phyloP scores from a whole-genome alignment of 2,329 filamentous ascomycete species.

The Colletotrichum chlorophyti region DNA sequence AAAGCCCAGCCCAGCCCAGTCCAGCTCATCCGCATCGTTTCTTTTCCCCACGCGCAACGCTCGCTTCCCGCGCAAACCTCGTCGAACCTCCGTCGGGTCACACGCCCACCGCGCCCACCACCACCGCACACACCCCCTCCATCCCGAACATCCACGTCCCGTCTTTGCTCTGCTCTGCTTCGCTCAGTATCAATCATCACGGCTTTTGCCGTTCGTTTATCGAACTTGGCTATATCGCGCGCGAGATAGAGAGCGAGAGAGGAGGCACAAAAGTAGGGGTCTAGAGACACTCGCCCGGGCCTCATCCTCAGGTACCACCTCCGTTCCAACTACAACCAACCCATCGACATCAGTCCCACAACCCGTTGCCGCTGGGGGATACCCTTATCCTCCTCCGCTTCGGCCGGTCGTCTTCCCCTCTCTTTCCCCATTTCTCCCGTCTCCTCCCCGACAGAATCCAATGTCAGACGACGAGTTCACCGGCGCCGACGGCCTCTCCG shows the following conservation, averaged over 20 bases:
- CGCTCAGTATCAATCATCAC: constrained; percentile 12
- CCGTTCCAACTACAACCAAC: not conserved
- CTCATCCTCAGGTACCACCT: not conserved
- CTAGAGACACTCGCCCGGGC: constrained; percentile 15
- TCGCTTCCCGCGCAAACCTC: constrained; percentile 26
- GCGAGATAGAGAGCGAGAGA: too few species aligned
- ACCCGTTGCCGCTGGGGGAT: not conserved
- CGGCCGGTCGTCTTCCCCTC: not conserved
- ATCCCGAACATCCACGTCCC: constrained; percentile 9
- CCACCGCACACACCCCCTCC: constrained; percentile 15
- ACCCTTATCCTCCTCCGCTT: constrained; percentile 4
- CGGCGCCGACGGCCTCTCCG: constrained; percentile 23
- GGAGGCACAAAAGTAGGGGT: constrained; percentile 17
- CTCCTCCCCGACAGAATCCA: constrained; percentile 6
- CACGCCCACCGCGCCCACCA: constrained; percentile 1
- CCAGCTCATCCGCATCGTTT: not conserved
- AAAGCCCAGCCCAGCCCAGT: not conserved
- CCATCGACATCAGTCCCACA: not conserved
- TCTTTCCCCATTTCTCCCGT: constrained; percentile 25
- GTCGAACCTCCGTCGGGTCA: constrained; percentile 10
- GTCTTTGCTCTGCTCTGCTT: not conserved
- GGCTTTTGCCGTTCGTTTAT: constrained; percentile 4
- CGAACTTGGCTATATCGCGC: constrained; percentile 16
- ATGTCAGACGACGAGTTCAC: constrained; percentile 49
- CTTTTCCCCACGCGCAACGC: constrained; percentile 20